Evolutionary conservation across 2,329 filamentous ascomycete species (phyloP).

Genomic region (Penicillium psychrosexuale): DNA sequence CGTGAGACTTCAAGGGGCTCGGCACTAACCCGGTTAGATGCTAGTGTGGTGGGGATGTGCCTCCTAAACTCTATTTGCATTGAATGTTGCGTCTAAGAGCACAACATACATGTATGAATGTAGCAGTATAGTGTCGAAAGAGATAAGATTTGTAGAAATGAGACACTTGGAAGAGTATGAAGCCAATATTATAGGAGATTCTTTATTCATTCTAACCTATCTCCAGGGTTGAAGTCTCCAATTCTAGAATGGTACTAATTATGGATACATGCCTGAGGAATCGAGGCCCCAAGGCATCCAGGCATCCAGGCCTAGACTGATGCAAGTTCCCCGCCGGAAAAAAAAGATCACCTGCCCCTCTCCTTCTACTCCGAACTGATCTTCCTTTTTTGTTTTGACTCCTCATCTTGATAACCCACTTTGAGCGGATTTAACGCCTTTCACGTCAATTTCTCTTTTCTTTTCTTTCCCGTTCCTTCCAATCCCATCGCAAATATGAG

Average conservation of each 20-base stretch:
- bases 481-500: constrained; percentile 12
- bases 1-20: constrained; percentile 2
- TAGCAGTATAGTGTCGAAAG: neutral
- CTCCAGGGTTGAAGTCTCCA: neutral
- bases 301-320: neutral
- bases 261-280: neutral
- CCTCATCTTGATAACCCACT: neutral
- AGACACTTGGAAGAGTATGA: no score
- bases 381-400: neutral
- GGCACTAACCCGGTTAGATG: neutral
- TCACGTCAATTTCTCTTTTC: neutral
- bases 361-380: neutral
- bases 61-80: neutral
- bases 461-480: constrained; percentile 40
- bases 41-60: constrained; percentile 1
- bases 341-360: constrained; percentile 11
- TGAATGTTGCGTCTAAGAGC: neutral
- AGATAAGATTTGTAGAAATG: neutral
- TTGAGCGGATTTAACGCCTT: neutral
- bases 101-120: no score
- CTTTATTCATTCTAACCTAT: neutral
- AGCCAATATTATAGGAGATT: neutral
- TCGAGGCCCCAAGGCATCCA: neutral
- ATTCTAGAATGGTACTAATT: neutral
- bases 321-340: constrained; percentile 15